Percentiles rank a stretch among this genome's conserved stretches.
Evolutionary conservation across 2,329 filamentous ascomycete genomes (phyloP).

Genomic region (Fusarium tanahbumbuense): DNA sequence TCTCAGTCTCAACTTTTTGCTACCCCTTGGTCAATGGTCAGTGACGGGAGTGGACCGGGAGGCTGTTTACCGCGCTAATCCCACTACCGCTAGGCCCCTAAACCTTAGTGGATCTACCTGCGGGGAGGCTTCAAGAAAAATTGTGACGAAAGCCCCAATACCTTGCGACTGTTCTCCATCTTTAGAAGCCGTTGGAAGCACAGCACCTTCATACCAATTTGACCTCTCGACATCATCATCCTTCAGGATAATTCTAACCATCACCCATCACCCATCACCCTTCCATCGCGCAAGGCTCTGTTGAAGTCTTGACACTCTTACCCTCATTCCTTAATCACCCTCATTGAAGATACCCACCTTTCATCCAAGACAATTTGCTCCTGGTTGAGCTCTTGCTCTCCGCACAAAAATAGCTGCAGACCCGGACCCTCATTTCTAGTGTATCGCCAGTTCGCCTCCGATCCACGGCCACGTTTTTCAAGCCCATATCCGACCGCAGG

Average conservation of each 20-base stretch:
- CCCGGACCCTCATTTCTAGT: constrained; percentile 38
- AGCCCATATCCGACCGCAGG: constrained; percentile 31
- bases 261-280: constrained; percentile 3
- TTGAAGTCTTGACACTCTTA: constrained; percentile 5
- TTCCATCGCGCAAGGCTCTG: neutral
- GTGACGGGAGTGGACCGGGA: constrained; percentile 9
- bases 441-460: constrained; percentile 33
- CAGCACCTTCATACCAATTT: constrained; percentile 13
- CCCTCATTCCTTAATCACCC: constrained; percentile 22
- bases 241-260: constrained; percentile 16
- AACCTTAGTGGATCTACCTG: constrained; percentile 36
- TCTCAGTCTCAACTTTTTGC: neutral
- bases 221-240: constrained; percentile 41
- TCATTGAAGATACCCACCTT: constrained; percentile 14
- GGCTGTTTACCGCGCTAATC: constrained; percentile 28
- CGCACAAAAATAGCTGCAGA: constrained; percentile 35
- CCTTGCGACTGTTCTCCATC: constrained; percentile 36
- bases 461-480: constrained; percentile 22
- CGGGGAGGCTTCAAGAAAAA: constrained; percentile 48
- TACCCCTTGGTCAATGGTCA: neutral
- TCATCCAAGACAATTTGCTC: constrained; percentile 23
- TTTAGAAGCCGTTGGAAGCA: constrained; percentile 45
- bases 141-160: constrained; percentile 48
- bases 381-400: constrained; percentile 38
- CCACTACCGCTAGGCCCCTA: constrained; percentile 23